These are phyloP conservation scores for Huntiella bhutanensis DNA, from an alignment of 2,329 filamentous ascomycete species.

Conservation along the genomic window DNA sequence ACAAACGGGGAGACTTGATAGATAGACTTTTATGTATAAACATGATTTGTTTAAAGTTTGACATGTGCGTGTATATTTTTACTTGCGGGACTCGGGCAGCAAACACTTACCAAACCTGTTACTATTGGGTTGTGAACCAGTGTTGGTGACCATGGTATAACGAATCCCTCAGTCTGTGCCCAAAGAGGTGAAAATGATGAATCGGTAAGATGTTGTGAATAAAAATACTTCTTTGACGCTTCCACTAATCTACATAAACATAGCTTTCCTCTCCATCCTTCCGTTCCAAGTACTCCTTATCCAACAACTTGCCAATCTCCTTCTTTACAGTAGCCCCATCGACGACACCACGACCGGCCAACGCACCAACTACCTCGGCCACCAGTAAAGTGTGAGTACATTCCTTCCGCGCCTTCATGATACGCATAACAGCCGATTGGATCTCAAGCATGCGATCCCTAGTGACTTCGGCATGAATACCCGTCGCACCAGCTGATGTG, in stretches of 20 bases:
- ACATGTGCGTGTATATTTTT: no score
- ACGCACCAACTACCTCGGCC: constrained; percentile 80
- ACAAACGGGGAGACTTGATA: neutral
- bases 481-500: constrained; percentile 48
- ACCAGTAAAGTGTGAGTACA: constrained; percentile 79
- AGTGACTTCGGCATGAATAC: constrained; percentile 77
- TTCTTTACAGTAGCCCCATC: constrained; percentile 82
- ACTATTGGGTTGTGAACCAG: no score
- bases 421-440: constrained; percentile 86
- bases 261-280: constrained; percentile 60
- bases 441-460: constrained; percentile 90
- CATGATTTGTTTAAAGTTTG: neutral
- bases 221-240: no score
- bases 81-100: no score
- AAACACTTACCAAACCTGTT: no score
- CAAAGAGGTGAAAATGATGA: no score
- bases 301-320: constrained; percentile 90
- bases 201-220: no score
- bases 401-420: constrained; percentile 86
- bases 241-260: constrained; percentile 43
- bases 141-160: no score
- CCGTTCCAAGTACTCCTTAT: constrained; percentile 83
- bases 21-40: neutral
- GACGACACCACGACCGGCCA: constrained; percentile 66
- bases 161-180: no score